These are phyloP conservation scores for Penicillium flavigenum DNA, from an alignment of 495 filamentous ascomycete species.

Conservation along the genomic window DNA sequence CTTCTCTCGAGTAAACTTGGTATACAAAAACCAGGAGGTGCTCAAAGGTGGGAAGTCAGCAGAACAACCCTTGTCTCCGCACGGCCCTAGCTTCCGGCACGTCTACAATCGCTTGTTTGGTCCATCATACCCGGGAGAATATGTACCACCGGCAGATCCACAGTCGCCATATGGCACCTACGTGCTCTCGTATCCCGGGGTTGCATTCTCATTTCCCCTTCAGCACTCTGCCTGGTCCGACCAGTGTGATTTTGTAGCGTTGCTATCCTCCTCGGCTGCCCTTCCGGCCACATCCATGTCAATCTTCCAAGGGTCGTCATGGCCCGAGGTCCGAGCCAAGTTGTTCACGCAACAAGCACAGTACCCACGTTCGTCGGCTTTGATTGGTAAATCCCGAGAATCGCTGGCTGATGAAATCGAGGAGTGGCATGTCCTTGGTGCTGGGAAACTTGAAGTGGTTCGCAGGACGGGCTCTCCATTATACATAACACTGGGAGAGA, in stretches of 20 bases:
- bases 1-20: conserved; percentile 79
- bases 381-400: conserved; percentile 61
- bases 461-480: conserved; percentile 60
- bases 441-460: conserved; percentile 72
- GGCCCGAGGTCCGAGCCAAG: conserved; percentile 73
- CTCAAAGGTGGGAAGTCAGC: conserved; percentile 57
- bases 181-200: conserved; percentile 87
- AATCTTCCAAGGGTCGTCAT: conserved; percentile 83
- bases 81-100: conserved; percentile 81
- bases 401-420: conserved; percentile 77
- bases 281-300: conserved; percentile 78
- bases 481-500: conserved; percentile 71
- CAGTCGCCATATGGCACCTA: conserved; percentile 64
- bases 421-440: conserved; percentile 68
- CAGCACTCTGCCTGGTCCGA: conserved; percentile 73
- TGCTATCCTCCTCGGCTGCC: conserved; percentile 76
- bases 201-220: conserved; percentile 88
- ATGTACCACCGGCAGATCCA: conserved; percentile 56
- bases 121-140: conserved; percentile 90
- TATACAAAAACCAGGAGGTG: conserved; percentile 84
- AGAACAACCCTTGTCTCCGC: conserved; percentile 39
- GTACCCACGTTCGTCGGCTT: conserved; percentile 58
- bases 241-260: conserved; percentile 78
- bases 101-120: conserved; percentile 90
- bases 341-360: conserved; percentile 73